These are phyloP conservation scores for Papiliotrema fonsecae DNA, from an alignment of 1,284 basidiomycete species.

Conservation along the genomic window DNA sequence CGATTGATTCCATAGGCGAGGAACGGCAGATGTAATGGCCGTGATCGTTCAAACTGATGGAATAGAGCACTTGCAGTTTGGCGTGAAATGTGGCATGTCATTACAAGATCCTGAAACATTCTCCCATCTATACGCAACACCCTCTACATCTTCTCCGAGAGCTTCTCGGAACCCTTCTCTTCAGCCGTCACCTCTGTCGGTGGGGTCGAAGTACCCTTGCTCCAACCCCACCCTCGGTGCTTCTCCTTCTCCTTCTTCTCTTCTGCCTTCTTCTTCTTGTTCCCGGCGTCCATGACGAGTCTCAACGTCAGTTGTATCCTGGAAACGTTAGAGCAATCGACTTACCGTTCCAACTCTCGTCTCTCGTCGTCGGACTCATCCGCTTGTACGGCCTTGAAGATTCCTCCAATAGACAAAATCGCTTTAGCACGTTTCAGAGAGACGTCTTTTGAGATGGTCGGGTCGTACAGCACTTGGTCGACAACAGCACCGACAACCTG, in stretches of 20 bases:
- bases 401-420: constrained; percentile 71
- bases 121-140: background rate
- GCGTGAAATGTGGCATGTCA: background rate
- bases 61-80: no score
- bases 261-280: constrained; percentile 47
- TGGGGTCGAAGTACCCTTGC: constrained; percentile 7
- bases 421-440: constrained; percentile 80
- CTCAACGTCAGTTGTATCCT: constrained; percentile 11
- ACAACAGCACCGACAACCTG: constrained; percentile 58
- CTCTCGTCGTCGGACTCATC: constrained; percentile 89
- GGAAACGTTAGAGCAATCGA: background rate
- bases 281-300: constrained; percentile 47
- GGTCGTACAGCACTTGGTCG: constrained; percentile 75
- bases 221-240: constrained; percentile 15
- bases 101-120: background rate
- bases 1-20: no score
- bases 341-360: constrained; percentile 76
- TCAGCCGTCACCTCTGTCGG: constrained; percentile 4
- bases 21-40: no score
- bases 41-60: no score
- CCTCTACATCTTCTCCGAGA: background rate
- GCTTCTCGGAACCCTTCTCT: constrained; percentile 4
- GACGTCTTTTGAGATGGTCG: constrained; percentile 62
- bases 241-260: constrained; percentile 33
- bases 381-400: constrained; percentile 75